Conservation (phyloP, 768 basidiomycete species). For the Termitomyces sp. region DNA sequence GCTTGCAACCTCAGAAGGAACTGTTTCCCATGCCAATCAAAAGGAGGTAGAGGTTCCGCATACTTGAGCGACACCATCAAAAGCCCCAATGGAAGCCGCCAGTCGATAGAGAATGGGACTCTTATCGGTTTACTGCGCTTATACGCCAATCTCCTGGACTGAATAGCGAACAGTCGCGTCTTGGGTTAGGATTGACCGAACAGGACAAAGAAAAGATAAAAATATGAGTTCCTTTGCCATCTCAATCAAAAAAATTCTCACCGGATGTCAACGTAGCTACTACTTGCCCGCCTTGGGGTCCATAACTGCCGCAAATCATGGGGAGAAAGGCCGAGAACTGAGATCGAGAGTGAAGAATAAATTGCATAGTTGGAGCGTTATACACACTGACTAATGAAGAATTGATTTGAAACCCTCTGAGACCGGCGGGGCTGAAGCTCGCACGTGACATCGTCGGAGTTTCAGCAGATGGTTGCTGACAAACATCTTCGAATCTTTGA, state of each 20-base stretch:
- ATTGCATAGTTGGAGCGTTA: too few species aligned
- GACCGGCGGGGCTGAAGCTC: not conserved
- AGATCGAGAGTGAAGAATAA: too few species aligned
- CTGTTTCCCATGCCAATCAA: not conserved
- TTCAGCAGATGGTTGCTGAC: not conserved
- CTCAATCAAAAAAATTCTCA: not conserved
- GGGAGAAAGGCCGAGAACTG: not conserved
- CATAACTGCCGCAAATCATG: too few species aligned
- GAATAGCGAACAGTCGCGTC: not conserved
- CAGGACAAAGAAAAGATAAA: not conserved
- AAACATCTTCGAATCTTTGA: too few species aligned
- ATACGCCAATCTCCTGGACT: not conserved
- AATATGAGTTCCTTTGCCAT: not conserved
- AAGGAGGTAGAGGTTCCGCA: not conserved
- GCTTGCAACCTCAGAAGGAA: not conserved
- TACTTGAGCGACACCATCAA: not conserved
- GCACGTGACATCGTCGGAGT: not conserved
- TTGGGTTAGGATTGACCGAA: not conserved
- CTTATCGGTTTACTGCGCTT: not conserved
- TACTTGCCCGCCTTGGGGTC: too few species aligned
- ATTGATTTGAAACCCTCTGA: too few species aligned
- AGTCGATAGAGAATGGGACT: not conserved
- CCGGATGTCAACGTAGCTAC: not conserved
- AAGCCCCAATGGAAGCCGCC: not conserved
- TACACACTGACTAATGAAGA: too few species aligned